Base-by-base conservation (phyloP, 2,329 filamentous ascomycete species). In the Colletotrichum horii region DNA sequence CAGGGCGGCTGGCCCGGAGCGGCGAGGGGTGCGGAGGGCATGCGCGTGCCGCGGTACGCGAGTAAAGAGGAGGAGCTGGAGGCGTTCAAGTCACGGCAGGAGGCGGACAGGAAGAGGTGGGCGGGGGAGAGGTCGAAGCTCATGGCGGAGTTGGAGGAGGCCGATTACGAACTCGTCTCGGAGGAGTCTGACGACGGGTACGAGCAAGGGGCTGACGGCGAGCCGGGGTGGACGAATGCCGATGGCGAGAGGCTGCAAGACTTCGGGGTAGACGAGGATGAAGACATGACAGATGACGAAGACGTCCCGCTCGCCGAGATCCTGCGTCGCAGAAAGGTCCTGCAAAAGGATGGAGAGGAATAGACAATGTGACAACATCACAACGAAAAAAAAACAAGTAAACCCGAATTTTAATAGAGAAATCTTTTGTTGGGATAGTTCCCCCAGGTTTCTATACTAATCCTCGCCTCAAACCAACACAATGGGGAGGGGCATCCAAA, bases 221-320 rank as follows among this genome's bases (percentile, higher is more conserved):
- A 78, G 79, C 88, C 89, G 56, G 89, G 86, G 7, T 97, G 94
- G 94, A 91, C 89, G 0, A 96, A 96, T 78, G 88, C 91, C 0
- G 94, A 96, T 68, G 95, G 94, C 2, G 94, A 96, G 80, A 87
- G 91, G 38, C 84, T 97, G 66, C 88, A 90, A 56, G 95, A 97
- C 80, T 97, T 93, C 80, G 95, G 95, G 3, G 94, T 97, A 0
- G 95, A 96, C 79, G 94, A 95, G 80, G 93, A 94, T 16, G 93
- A 95, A 72, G 80, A 76, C 2, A 76, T 74, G 58, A 80, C 30
- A 6, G 82, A 84, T 9, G 88, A 90, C 19, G 89, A 91, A 1
- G 92, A 96, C 79, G 85, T 96, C 16, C 94, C 94, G 0, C 84
- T 96, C 55, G 92, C 90, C 6, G 92, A 95, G 81, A 79, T 96